A percentile compares a stretch with the other conserved stretches of the same genome.
Conservation (phyloP, 345 rosid species). For the Gossypium bickii region DNA sequence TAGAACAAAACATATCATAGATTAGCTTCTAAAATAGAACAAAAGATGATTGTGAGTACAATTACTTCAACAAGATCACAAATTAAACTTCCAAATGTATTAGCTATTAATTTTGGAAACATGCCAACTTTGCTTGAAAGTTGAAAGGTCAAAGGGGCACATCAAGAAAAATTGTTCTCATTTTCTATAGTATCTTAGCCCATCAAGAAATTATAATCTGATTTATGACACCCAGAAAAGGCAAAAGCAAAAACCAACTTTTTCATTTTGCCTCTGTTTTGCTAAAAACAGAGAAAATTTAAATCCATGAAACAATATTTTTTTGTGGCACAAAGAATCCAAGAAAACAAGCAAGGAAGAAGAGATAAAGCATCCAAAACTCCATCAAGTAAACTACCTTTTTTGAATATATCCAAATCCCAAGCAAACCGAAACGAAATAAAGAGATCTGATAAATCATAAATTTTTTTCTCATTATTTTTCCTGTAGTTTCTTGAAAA, state of each 20-base stretch:
- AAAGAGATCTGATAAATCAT: neutral
- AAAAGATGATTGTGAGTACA: neutral
- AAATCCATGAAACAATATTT: neutral
- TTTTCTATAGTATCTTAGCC: neutral
- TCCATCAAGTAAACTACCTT: neutral
- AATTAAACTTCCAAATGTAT: neutral
- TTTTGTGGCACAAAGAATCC: neutral
- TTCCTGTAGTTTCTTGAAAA: neutral
- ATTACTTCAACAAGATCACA: neutral
- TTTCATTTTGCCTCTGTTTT: neutral
- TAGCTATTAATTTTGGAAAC: neutral
- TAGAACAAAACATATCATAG: neutral
- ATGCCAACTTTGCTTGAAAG: neutral
- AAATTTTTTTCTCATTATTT: neutral
- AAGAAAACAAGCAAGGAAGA: neutral
- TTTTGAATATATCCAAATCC: neutral
- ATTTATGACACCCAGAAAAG: neutral
- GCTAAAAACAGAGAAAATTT: neutral
- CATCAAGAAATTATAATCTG: constrained; percentile 2
- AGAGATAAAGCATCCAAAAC: neutral
- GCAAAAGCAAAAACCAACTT: neutral
- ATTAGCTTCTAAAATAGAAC: neutral
- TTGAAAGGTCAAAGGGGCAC: neutral
- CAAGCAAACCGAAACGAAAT: neutral
- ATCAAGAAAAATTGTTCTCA: neutral